Percentiles rank a stretch among this genome's conserved stretches.
Evolutionary conservation across 2,329 filamentous ascomycete genomes (phyloP).

Genomic region (Fusarium gaditjirri): DNA sequence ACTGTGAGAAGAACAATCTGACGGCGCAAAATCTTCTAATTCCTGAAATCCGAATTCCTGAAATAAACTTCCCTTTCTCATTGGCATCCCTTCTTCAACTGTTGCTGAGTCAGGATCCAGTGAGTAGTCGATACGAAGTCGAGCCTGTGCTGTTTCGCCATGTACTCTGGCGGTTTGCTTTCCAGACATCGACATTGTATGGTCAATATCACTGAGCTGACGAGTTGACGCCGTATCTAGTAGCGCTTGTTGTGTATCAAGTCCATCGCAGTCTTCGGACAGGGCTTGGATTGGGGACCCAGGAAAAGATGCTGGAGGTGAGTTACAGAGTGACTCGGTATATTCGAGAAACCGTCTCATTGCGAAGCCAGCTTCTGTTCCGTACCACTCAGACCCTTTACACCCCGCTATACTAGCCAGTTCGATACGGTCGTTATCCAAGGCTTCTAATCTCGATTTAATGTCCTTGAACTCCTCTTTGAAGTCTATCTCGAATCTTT

Average conservation of each 20-base stretch:
- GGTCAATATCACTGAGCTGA: fast-evolving
- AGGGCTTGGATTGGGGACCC: background rate
- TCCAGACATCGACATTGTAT: fast-evolving
- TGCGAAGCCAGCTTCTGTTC: background rate
- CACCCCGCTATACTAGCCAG: background rate
- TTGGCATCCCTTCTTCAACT: background rate
- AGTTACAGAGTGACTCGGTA: background rate
- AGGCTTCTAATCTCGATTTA: background rate
- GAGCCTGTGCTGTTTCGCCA: background rate
- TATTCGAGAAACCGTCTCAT: background rate
- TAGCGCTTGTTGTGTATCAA: background rate
- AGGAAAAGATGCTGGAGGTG: background rate
- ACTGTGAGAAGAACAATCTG: fast-evolving
- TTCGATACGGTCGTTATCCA: background rate
- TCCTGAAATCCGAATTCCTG: no score
- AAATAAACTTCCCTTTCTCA: background rate
- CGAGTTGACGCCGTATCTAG: fast-evolving
- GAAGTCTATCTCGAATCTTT: background rate
- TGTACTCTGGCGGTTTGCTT: background rate
- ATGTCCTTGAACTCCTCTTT: background rate
- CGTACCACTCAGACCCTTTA: background rate
- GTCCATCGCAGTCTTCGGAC: fast-evolving
- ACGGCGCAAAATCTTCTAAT: fast-evolving
- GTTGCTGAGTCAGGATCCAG: background rate
- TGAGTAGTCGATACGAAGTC: background rate